Conservation (phyloP, 495 filamentous ascomycete genomes). For the Aspergillus conjunctus region DNA sequence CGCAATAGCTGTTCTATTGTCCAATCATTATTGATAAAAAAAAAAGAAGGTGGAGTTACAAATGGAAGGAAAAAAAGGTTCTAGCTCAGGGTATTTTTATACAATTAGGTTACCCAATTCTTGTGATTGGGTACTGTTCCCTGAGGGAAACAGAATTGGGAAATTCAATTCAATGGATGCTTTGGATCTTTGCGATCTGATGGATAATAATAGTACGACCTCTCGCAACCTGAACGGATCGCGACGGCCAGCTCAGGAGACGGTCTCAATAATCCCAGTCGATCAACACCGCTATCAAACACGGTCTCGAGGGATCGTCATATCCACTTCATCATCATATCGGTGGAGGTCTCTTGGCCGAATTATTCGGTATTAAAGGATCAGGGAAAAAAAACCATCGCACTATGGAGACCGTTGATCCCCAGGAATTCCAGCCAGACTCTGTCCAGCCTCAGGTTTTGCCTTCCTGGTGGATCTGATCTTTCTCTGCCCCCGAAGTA, state of each 20-base stretch:
- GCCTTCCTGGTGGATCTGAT: no score
- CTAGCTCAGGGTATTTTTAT: neutral
- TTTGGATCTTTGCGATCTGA: no score
- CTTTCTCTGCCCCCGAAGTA: no score
- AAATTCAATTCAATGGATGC: no score
- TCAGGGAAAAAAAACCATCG: neutral
- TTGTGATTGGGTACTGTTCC: neutral
- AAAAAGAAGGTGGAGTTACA: neutral
- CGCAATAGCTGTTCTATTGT: neutral
- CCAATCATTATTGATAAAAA: neutral
- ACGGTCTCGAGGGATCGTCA: neutral
- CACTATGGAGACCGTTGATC: no score
- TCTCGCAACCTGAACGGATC: no score
- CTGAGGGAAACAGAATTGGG: no score
- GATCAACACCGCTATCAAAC: constrained; percentile 6
- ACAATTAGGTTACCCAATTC: constrained; percentile 11
- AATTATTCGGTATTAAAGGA: neutral
- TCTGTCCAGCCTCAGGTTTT: no score
- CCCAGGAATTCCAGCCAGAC: no score
- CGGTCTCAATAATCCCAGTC: neutral
- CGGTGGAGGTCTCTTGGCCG: neutral
- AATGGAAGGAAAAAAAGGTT: neutral
- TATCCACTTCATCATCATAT: neutral
- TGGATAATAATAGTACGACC: no score
- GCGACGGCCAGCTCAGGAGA: no score